Evolutionary conservation across 1,139 yeast species (phyloP).

Genomic region (Tardiomyces digboiensis): DNA sequence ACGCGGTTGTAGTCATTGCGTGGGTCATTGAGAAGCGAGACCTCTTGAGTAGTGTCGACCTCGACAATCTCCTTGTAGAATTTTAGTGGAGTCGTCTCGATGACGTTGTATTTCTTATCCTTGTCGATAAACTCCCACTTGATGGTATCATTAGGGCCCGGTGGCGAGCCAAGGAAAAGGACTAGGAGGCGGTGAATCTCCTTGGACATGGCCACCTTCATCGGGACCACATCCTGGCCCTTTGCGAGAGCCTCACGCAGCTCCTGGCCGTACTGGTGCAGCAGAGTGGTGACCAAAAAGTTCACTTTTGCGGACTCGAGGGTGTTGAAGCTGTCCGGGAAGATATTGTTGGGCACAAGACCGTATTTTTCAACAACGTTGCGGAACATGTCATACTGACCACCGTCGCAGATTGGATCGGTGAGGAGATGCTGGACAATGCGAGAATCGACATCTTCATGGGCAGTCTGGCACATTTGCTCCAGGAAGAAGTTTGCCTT

Average conservation of each 20-base stretch:
- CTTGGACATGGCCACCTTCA: conserved; percentile 44
- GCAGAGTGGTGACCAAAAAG: conserved; percentile 50
- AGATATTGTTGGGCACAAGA: conserved; percentile 58
- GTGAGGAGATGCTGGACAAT: conserved; percentile 50
- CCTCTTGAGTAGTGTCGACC: conserved; percentile 42
- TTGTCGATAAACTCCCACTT: conserved; percentile 70
- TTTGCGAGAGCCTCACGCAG: conserved; percentile 39
- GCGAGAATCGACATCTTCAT: conserved; percentile 57
- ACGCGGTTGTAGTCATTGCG: conserved; percentile 56
- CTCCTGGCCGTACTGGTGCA: conserved; percentile 66
- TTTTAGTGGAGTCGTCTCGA: conserved; percentile 51
- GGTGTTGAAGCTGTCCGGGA: conserved; percentile 66
- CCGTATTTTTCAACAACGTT: conserved; percentile 73
- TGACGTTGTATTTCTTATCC: conserved; percentile 48
- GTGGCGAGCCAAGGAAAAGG: conserved; percentile 68
- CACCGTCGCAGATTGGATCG: conserved; percentile 71
- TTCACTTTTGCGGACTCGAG: conserved; percentile 49
- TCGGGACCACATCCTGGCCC: conserved; percentile 23
- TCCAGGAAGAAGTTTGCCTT: conserved; percentile 71
- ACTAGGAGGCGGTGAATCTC: conserved; percentile 56
- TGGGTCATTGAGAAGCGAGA: conserved; percentile 73
- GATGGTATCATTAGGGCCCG: conserved; percentile 56
- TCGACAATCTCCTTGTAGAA: conserved; percentile 49
- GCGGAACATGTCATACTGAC: conserved; percentile 77
- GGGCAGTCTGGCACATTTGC: conserved; percentile 57